A percentile compares a stretch with the other conserved stretches of the same genome.
These are phyloP conservation scores for Xylaria sp. DNA, from an alignment of 2,329 filamentous ascomycete species.

Conservation along the genomic window DNA sequence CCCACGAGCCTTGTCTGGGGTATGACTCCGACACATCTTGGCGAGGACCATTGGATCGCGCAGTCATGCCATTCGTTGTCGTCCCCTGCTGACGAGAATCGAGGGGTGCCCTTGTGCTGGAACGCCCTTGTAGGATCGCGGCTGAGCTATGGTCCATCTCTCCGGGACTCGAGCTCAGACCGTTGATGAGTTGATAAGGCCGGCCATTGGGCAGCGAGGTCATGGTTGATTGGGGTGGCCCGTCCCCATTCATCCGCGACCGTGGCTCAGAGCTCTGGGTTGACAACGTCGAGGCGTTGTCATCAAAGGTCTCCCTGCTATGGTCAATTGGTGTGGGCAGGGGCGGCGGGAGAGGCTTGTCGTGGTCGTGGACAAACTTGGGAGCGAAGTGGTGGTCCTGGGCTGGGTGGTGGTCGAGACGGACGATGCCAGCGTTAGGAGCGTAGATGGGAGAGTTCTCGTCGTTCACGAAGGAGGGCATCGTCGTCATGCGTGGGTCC, in stretches of 20 bases:
- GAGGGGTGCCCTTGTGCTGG: slow-evolving; percentile 10
- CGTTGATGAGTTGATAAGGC: slow-evolving; percentile 52
- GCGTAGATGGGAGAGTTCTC: slow-evolving; percentile 49
- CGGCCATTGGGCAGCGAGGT: slow-evolving; percentile 68
- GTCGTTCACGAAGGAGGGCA: slow-evolving; percentile 66
- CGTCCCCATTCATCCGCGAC: slow-evolving; percentile 54
- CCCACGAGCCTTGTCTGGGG: slow-evolving; percentile 49
- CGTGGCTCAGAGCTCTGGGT: slow-evolving; percentile 61
- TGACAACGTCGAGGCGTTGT: slow-evolving; percentile 63
- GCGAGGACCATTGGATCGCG: slow-evolving; percentile 32
- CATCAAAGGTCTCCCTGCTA: slow-evolving; percentile 63
- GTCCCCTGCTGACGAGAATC: slow-evolving; percentile 15
- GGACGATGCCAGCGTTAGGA: slow-evolving; percentile 46
- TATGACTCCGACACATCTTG: slow-evolving; percentile 49
- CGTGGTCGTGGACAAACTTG: slow-evolving; percentile 40
- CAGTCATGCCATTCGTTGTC: slow-evolving; percentile 36
- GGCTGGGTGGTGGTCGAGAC: slow-evolving; percentile 41
- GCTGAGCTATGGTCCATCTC: background rate
- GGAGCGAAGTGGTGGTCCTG: slow-evolving; percentile 48
- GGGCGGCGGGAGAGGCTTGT: slow-evolving; percentile 50
- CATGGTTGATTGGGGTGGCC: slow-evolving; percentile 63
- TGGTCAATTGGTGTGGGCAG: slow-evolving; percentile 51
- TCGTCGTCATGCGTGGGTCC: slow-evolving; percentile 55
- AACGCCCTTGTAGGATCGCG: slow-evolving; percentile 25
- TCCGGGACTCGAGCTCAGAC: slow-evolving; percentile 48